phyloP scores from a whole-genome alignment of 805 yeast genomes.

The Starmerella cellae region DNA sequence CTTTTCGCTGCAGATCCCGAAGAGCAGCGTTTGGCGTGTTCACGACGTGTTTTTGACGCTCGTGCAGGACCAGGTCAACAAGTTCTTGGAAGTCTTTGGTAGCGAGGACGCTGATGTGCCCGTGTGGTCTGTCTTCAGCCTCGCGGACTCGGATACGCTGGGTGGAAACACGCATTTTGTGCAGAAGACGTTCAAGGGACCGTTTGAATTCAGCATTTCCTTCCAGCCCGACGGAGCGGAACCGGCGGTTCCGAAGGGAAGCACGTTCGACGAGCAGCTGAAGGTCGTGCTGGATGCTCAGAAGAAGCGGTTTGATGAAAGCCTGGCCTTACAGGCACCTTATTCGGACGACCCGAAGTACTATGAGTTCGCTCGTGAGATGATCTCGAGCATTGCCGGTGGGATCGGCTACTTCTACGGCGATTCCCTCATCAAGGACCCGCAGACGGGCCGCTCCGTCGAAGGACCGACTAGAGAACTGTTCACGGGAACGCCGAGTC shows the following conservation, averaged over 20 bases:
- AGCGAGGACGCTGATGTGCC: slow-evolving; percentile 29
- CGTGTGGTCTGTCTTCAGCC: slow-evolving; percentile 33
- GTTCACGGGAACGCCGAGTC: slow-evolving; percentile 76
- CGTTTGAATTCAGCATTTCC: slow-evolving; percentile 58
- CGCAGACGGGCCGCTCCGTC: slow-evolving; percentile 50
- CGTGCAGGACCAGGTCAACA: slow-evolving; percentile 53
- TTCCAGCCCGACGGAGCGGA: slow-evolving; percentile 31
- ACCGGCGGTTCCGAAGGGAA: slow-evolving; percentile 10
- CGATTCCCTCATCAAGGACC: slow-evolving; percentile 58
- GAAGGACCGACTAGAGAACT: slow-evolving; percentile 36
- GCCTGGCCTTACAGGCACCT: slow-evolving; percentile 35
- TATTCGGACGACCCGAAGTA: slow-evolving; percentile 30
- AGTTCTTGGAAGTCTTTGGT: slow-evolving; percentile 29
- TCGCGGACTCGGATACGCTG: slow-evolving; percentile 47
- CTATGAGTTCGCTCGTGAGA: slow-evolving; percentile 59
- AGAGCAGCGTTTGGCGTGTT: slow-evolving; percentile 62
- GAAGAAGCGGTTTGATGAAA: slow-evolving; percentile 21
- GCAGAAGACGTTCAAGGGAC: slow-evolving; percentile 64
- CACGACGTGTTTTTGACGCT: slow-evolving; percentile 59
- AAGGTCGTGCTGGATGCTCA: slow-evolving; percentile 32
- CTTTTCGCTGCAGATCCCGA: slow-evolving; percentile 55
- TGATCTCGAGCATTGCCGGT: slow-evolving; percentile 72
- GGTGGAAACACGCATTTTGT: slow-evolving; percentile 68
- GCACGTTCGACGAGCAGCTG: slow-evolving; percentile 23
- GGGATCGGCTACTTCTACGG: slow-evolving; percentile 87